Evolutionary conservation across 148 eudicot species (phyloP), one percentile per base, ranked within the genome.

Genomic region (Chenopodium berlandieri): DNA sequence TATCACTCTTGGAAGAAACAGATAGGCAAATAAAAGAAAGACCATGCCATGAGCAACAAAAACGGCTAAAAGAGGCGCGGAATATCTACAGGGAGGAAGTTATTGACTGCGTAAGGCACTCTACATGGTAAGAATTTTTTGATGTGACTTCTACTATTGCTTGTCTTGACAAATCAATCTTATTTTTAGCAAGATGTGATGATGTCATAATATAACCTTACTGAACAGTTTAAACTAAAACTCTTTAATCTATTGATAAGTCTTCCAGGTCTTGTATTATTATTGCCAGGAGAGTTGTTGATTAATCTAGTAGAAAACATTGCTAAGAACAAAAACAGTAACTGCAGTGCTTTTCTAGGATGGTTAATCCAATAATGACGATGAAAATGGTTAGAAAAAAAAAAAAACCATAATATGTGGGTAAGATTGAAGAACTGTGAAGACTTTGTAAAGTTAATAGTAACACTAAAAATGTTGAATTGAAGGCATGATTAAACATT

Each of bases 51-150:
- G 99, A 93, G 82, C 93, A 93, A 81, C 90, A 91, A 86, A 93
- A 89, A 86, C 97, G 97, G 65, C 84, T 93, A 80, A 93, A 93
- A 88, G 99, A 93, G 84, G 94, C 93, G 77, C 99, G 97, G 14
- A 89, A 82, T 81, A 89, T 88, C 48, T 91, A 91, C 78, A 86
- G 97, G 44, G 99, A 95, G 87, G 97, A 95, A 88, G 93, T 95
- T 72, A 89, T 92, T 81, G 97, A 95, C 72, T 91, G 92, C 72
- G 90, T 92, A 73, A 88, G 99, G 80, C 92, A 93, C 75, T 86
- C 85, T 85, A 87, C 97, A 80, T 95, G 99, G 99, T 95, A 89
- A 82, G 90, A 40, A 75, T 7, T 52, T n/a, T 76, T n/a, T 72
- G 46, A 56, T 31, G 7, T 46, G 7, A 32, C 9, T 71, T 4